Conservation (phyloP, 768 basidiomycete species). For the Rhizopogon vinicolor region DNA sequence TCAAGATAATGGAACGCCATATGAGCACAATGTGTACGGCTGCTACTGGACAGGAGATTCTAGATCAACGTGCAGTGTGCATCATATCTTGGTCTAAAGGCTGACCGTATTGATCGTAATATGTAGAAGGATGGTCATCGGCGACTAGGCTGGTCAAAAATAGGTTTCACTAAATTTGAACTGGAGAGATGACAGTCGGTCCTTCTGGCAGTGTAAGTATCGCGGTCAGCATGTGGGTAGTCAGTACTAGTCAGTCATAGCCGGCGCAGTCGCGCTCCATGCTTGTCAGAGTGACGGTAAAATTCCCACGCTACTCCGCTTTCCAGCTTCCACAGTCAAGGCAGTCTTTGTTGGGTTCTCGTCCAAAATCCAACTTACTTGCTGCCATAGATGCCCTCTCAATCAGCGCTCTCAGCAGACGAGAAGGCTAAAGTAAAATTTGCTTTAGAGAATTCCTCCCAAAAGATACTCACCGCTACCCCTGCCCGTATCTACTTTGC, state of each 20-base stretch:
- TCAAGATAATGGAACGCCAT: neutral
- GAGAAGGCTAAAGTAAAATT: slow-evolving; percentile 78
- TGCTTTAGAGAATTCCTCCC: slow-evolving; percentile 45
- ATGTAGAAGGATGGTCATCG: too few relatives aligned
- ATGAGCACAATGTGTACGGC: too few relatives aligned
- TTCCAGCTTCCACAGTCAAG: too few relatives aligned
- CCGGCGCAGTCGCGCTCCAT: too few relatives aligned
- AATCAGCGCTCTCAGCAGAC: slow-evolving; percentile 61
- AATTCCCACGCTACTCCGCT: neutral
- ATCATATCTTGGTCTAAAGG: neutral
- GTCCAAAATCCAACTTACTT: neutral
- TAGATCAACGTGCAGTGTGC: neutral
- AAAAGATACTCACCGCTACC: slow-evolving; percentile 81
- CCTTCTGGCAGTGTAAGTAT: too few relatives aligned
- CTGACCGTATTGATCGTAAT: neutral
- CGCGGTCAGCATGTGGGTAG: too few relatives aligned
- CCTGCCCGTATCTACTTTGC: slow-evolving; percentile 90
- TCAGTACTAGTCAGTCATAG: too few relatives aligned
- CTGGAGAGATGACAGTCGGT: too few relatives aligned
- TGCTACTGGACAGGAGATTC: neutral
- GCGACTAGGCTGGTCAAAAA: too few relatives aligned
- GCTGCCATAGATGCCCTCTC: slow-evolving; percentile 57
- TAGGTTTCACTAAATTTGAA: too few relatives aligned
- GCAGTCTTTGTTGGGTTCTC: neutral
- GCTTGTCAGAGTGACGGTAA: too few relatives aligned